Evolutionary conservation across 176 grass and related monocot species (phyloP).

Genomic region (Bothriochloa decipiens): DNA sequence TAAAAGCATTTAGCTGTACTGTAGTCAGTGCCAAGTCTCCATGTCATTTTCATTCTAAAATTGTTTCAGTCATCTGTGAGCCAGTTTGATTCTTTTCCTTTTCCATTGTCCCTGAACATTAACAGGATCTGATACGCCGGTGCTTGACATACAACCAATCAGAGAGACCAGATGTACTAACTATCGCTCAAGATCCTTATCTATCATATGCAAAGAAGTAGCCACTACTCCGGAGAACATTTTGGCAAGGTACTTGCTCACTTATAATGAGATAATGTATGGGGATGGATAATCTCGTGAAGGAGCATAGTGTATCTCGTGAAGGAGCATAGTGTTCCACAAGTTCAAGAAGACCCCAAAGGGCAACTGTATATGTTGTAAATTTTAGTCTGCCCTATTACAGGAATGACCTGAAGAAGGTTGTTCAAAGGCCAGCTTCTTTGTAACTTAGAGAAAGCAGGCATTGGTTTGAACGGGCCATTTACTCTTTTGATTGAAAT

Average conservation of each 20-base stretch:
- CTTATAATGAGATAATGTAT: slow-evolving; percentile 35
- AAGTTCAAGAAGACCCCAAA: slow-evolving; percentile 47
- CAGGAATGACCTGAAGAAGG: slow-evolving; percentile 18
- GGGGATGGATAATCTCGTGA: slow-evolving; percentile 31
- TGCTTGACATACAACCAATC: slow-evolving; percentile 98
- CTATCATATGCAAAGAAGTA: slow-evolving; percentile 94
- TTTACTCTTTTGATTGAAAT: slow-evolving; percentile 5
- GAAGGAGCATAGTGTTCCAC: slow-evolving; percentile 26
- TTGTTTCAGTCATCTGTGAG: neutral
- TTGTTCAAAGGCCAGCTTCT: slow-evolving; percentile 43
- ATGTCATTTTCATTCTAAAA: neutral
- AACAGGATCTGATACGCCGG: slow-evolving; percentile 84
- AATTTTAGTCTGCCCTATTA: slow-evolving; percentile 37
- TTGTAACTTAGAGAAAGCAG: slow-evolving; percentile 40
- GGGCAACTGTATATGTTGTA: slow-evolving; percentile 83
- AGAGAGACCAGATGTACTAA: slow-evolving; percentile 92
- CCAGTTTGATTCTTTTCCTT: neutral
- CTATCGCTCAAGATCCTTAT: slow-evolving; percentile 92
- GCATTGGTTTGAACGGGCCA: slow-evolving; percentile 29
- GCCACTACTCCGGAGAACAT: slow-evolving; percentile 2
- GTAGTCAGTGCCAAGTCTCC: neutral
- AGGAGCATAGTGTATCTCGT: too few relatives aligned
- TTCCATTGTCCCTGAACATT: slow-evolving; percentile 18
- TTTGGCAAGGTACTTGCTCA: slow-evolving; percentile 22
- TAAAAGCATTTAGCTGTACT: neutral